Conservation (phyloP, 805 yeast species). For the Isabelozyma gotoi region DNA sequence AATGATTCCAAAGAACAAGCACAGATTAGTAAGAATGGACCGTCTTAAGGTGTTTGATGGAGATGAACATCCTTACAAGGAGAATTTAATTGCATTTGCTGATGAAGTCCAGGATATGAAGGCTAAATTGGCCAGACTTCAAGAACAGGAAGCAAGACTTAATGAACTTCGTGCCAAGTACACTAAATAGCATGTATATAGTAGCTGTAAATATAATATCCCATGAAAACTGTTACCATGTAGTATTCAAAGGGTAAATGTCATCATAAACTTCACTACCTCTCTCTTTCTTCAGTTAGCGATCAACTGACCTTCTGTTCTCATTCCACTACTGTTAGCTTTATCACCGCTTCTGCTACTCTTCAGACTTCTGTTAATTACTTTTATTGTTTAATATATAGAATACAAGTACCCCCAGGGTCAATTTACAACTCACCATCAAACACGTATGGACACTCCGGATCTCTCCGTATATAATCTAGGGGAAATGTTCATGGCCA, state of each 20-base stretch:
- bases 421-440: constrained; percentile 2
- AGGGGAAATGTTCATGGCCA: constrained; percentile 99
- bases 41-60: constrained; percentile 89
- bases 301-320: neutral
- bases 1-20: constrained; percentile 91
- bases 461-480: constrained; percentile 93
- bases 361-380: neutral
- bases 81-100: constrained; percentile 81
- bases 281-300: no score
- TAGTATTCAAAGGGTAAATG: no score
- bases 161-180: constrained; percentile 36
- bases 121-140: constrained; percentile 40
- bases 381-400: constrained; percentile 2
- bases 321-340: neutral
- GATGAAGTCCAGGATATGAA: constrained; percentile 64
- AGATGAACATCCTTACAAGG: constrained; percentile 80
- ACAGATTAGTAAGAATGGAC: constrained; percentile 74
- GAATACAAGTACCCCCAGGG: constrained; percentile 18
- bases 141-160: constrained; percentile 28
- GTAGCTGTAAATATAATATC: neutral
- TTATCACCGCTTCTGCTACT: neutral
- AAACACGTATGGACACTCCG: constrained; percentile 47
- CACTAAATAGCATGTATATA: constrained; percentile 1
- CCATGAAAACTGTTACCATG: no score
- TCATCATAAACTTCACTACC: no score